Conservation (phyloP, 306 rosid species). For the Vigna reflexopilosa region DNA sequence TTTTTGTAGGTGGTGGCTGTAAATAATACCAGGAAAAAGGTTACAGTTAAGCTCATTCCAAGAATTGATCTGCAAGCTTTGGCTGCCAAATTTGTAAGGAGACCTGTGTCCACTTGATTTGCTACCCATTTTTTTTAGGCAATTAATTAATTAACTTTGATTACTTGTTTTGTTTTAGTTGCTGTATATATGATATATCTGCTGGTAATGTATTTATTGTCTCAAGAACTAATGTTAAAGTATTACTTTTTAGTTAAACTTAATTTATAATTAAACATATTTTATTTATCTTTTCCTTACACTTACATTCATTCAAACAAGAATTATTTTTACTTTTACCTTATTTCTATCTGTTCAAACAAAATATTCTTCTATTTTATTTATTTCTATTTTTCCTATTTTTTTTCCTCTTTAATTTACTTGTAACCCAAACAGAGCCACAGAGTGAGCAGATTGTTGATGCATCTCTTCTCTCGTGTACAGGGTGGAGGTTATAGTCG, state of each 20-base stretch:
- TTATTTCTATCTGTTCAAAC: not conserved
- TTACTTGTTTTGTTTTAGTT: slow-evolving; percentile 28
- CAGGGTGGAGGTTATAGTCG: slow-evolving; percentile 86
- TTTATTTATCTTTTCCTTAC: not conserved
- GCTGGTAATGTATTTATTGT: not conserved
- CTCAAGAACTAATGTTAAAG: not conserved
- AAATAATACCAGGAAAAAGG: slow-evolving; percentile 65
- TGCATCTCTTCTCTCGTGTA: slow-evolving; percentile 36
- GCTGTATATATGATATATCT: not conserved
- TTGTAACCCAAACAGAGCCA: not conserved
- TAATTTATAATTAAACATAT: not conserved
- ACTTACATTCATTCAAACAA: not conserved
- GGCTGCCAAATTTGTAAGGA: slow-evolving; percentile 91
- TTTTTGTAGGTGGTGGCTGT: slow-evolving; percentile 74
- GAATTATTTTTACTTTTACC: not conserved
- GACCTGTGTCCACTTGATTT: slow-evolving; percentile 25
- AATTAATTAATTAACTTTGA: slow-evolving; percentile 6
- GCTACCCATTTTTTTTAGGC: slow-evolving; percentile 5
- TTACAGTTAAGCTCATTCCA: slow-evolving; percentile 87
- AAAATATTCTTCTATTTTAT: not conserved
- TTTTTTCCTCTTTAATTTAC: not conserved
- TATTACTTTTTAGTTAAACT: not conserved
- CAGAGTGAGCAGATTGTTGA: slow-evolving; percentile 2
- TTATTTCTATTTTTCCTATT: not conserved
- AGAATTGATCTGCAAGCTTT: slow-evolving; percentile 84